Evolutionary conservation across 2,329 filamentous ascomycete genomes (phyloP).

Genomic region (Xylariaceae sp.): DNA sequence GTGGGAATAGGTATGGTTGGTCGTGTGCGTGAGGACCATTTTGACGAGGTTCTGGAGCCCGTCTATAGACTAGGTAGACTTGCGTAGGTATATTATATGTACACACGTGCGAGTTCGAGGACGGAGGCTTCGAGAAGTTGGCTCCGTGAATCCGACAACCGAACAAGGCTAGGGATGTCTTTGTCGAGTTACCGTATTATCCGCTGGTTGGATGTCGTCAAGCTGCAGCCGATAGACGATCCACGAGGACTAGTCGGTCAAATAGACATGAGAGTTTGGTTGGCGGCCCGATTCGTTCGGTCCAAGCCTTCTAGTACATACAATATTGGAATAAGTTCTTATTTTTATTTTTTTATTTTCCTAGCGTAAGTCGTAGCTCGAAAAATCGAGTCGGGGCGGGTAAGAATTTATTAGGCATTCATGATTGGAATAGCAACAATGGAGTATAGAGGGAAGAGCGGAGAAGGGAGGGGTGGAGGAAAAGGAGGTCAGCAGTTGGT

Average conservation of each 20-base stretch:
- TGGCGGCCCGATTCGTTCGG: background rate
- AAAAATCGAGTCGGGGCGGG: background rate
- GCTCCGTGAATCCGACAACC: background rate
- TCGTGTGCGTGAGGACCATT: conserved; percentile 67
- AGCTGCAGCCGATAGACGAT: background rate
- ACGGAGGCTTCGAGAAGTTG: background rate
- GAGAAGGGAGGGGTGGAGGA: background rate
- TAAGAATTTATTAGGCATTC: conserved; percentile 1
- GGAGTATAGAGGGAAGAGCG: background rate
- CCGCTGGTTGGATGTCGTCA: background rate
- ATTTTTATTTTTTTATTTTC: too few relatives aligned
- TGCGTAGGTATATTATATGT: background rate
- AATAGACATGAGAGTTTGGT: background rate
- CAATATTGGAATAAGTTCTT: background rate
- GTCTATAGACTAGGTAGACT: background rate
- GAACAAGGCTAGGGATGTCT: background rate
- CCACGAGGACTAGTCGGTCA: background rate
- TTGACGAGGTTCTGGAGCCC: conserved; percentile 32
- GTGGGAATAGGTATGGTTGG: conserved; percentile 75
- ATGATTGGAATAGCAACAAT: background rate
- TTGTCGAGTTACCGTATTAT: background rate
- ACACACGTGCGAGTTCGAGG: background rate
- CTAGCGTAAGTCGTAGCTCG: background rate
- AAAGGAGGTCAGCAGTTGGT: conserved; percentile 11
- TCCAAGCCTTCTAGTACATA: background rate